Evolutionary conservation across 2,329 filamentous ascomycete genomes (phyloP).

Genomic region (Penicillium sp.): DNA sequence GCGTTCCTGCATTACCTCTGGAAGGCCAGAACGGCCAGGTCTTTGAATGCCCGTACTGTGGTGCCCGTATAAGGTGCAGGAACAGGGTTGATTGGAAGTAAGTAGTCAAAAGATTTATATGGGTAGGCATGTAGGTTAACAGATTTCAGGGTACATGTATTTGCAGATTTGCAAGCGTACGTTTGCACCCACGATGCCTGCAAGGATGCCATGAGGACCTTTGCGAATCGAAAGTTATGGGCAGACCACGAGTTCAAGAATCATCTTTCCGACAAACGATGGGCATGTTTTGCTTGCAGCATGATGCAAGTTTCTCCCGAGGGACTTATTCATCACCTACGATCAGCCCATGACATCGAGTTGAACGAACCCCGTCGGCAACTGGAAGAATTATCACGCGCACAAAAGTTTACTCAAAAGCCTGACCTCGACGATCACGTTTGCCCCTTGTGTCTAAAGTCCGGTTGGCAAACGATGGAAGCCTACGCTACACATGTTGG

Average conservation of each 20-base stretch:
- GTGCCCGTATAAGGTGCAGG: not conserved
- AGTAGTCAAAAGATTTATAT: not conserved
- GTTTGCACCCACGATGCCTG: not conserved
- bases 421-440: not conserved
- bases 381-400: too few species aligned
- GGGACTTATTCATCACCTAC: too few species aligned
- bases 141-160: not conserved
- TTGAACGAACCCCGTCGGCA: too few species aligned
- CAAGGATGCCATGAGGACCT: not conserved
- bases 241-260: not conserved
- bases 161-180: not conserved
- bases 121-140: not conserved
- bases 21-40: not conserved
- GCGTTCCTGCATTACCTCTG: not conserved
- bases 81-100: too few species aligned
- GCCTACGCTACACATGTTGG: not conserved
- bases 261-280: not conserved
- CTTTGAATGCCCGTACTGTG: not conserved
- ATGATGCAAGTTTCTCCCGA: not conserved
- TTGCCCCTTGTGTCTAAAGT: not conserved
- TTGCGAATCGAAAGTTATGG: not conserved
- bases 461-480: not conserved
- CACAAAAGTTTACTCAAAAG: too few species aligned
- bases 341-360: not conserved
- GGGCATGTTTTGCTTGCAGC: not conserved